Conservation (phyloP, 75 land plant genomes). For the Cunninghamia lanceolata region DNA sequence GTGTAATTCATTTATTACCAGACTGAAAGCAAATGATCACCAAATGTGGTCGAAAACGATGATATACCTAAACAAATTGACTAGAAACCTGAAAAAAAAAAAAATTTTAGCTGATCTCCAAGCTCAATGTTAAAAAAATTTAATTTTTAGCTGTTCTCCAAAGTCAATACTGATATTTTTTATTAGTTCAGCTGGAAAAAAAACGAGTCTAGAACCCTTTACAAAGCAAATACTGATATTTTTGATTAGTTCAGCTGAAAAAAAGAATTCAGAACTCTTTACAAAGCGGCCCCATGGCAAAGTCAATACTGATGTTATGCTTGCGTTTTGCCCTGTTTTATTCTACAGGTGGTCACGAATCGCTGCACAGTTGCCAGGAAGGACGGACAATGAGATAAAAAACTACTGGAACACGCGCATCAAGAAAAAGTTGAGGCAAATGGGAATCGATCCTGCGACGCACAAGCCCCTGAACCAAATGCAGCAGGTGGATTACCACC, state of each 20-base stretch:
- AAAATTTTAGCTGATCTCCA: too few relatives aligned
- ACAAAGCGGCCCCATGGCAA: too few relatives aligned
- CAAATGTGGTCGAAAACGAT: too few relatives aligned
- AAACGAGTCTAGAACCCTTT: too few relatives aligned
- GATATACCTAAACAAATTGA: background rate
- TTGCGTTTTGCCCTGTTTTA: background rate
- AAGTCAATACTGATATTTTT: too few relatives aligned
- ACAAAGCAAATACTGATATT: too few relatives aligned
- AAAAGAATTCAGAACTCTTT: too few relatives aligned
- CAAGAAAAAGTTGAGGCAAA: slow-evolving; percentile 59
- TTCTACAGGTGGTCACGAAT: slow-evolving; percentile 60
- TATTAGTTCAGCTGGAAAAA: background rate
- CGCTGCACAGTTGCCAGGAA: slow-evolving; percentile 59
- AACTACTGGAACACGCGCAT: slow-evolving; percentile 75
- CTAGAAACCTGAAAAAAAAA: background rate
- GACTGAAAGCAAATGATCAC: too few relatives aligned
- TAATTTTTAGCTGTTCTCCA: too few relatives aligned
- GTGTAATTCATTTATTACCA: too few relatives aligned
- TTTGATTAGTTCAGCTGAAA: too few relatives aligned
- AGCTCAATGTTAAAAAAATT: too few relatives aligned
- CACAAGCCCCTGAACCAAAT: slow-evolving; percentile 42
- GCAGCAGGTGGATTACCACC: background rate
- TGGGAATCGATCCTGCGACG: slow-evolving; percentile 68
- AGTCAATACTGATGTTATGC: background rate
- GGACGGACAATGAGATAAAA: slow-evolving; percentile 71